Conservation (phyloP, 768 basidiomycete genomes). For the Leucocoprinus sp. region DNA sequence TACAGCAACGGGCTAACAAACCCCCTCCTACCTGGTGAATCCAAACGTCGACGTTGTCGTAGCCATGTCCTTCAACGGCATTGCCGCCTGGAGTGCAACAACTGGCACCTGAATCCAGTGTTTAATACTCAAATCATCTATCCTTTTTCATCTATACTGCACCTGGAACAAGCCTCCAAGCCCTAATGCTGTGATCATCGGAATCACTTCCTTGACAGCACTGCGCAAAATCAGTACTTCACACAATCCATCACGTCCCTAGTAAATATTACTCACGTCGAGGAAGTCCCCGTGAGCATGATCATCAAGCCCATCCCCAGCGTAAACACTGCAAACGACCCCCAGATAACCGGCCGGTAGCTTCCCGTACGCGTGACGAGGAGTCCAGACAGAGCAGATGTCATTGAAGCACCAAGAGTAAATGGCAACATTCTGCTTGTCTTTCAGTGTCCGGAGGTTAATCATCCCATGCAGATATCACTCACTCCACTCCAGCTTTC, state of each 20-base stretch:
- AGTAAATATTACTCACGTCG: conserved; percentile 27
- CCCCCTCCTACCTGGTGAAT: conserved; percentile 47
- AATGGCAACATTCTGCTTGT: conserved; percentile 60
- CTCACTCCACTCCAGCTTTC: conserved; percentile 55
- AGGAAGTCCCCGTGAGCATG: conserved; percentile 51
- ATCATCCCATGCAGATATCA: not conserved
- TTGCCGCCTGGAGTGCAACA: conserved; percentile 74
- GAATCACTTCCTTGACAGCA: conserved; percentile 56
- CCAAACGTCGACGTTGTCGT: conserved; percentile 66
- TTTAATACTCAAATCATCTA: not conserved
- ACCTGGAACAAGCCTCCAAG: conserved; percentile 60
- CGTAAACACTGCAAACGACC: conserved; percentile 43
- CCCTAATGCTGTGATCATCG: conserved; percentile 59
- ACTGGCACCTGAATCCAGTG: conserved; percentile 42
- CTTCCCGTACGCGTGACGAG: conserved; percentile 46
- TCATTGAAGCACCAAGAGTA: conserved; percentile 49
- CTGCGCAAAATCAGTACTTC: conserved; percentile 24
- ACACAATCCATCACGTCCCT: not conserved
- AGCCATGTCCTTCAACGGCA: conserved; percentile 85
- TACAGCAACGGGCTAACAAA: conserved; percentile 4
- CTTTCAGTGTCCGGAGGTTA: not conserved
- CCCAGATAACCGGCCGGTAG: conserved; percentile 61
- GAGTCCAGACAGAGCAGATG: conserved; percentile 51
- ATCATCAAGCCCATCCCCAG: conserved; percentile 71
- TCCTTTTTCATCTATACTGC: conserved; percentile 5